These are phyloP conservation scores for Saccharomycopsis phalli DNA, from an alignment of 1,139 yeast species.

Conservation along the genomic window DNA sequence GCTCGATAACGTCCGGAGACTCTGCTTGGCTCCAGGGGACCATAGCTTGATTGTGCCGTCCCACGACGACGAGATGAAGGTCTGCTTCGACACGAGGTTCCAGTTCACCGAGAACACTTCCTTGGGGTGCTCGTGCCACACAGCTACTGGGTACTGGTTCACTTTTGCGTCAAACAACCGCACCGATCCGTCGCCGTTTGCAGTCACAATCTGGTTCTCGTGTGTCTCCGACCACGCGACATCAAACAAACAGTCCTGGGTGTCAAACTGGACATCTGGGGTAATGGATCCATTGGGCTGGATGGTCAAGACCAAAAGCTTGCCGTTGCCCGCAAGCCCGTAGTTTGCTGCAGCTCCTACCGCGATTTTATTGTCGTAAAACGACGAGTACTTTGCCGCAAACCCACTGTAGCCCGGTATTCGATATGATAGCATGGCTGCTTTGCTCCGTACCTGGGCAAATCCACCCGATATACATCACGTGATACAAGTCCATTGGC, in stretches of 20 bases:
- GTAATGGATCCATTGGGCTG: constrained; percentile 52
- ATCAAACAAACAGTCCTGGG: constrained; percentile 90
- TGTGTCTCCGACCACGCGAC: constrained; percentile 85
- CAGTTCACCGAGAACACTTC: constrained; percentile 88
- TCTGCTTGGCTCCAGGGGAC: constrained; percentile 52
- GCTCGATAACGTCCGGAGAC: constrained; percentile 45
- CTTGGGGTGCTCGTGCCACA: constrained; percentile 67
- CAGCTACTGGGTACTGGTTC: constrained; percentile 63
- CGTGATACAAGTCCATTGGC: too few relatives aligned
- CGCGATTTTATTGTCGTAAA: constrained; percentile 79
- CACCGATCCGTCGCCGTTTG: constrained; percentile 86
- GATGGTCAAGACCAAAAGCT: constrained; percentile 61
- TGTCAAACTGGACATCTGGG: constrained; percentile 60
- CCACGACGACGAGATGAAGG: constrained; percentile 80
- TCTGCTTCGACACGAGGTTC: constrained; percentile 70
- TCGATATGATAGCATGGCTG: constrained; percentile 58
- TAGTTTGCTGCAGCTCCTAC: constrained; percentile 88
- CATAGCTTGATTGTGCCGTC: constrained; percentile 79
- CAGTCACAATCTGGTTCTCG: constrained; percentile 75
- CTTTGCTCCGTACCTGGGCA: neutral
- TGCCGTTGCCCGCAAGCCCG: constrained; percentile 92
- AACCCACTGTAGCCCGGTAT: constrained; percentile 84
- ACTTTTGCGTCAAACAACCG: constrained; percentile 71
- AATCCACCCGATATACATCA: neutral
- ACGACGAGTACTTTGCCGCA: constrained; percentile 85